Base-by-base conservation (phyloP, 1,284 basidiomycete genomes). In the Tremellales sp. region DNA sequence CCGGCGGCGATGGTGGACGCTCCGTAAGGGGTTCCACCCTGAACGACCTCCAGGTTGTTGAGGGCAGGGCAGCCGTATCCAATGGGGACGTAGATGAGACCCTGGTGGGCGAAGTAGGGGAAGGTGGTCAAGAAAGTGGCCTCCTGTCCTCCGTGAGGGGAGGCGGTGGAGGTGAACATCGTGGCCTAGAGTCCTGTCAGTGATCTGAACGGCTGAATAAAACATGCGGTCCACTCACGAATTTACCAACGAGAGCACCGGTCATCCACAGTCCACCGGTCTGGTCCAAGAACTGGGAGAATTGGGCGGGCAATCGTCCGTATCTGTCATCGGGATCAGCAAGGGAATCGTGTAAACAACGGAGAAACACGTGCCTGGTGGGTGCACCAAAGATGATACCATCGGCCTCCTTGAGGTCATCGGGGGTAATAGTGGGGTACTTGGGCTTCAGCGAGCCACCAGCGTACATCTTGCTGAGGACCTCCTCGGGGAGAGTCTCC, bases 401-500 rank as follows among this genome's bases (percentile, higher is more conserved):
- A 56, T 78, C 76, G 48, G 69, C 85, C 43, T 82, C 71, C 50
- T 75, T 72, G 56, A 95, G 78, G 47, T 83, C 78, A 5, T 77
- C 75, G 35, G 85, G 79, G 14, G 76, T 77, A 66, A 92, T 77
- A 65, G 86, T 65, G 35, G 88, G 87, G 76, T 87, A 86, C 54
- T 78, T 74, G 51, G 81, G 66, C 50, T 70, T 68, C 49, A 73
- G 68, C 7, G 65, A 72, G 37, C 64, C 64, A 50, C 71, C 71
- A 45, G 87, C 90, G 74, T 85, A 73, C 81, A 95, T 82, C 74
- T 83, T 81, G 51, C 68, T 69, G 48, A 94, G 77, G 50, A 95
- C 75, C 22, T 89, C 85, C n/a, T 81, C 72, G 3, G 84, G 68
- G 47, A 94, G 83, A 7, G 89, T 95, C 77, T 97, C 92, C 46